Evolutionary conservation across 768 basidiomycete genomes (phyloP), one percentile per base, ranked within the genome.

Genomic region (Tulasnella sp.): DNA sequence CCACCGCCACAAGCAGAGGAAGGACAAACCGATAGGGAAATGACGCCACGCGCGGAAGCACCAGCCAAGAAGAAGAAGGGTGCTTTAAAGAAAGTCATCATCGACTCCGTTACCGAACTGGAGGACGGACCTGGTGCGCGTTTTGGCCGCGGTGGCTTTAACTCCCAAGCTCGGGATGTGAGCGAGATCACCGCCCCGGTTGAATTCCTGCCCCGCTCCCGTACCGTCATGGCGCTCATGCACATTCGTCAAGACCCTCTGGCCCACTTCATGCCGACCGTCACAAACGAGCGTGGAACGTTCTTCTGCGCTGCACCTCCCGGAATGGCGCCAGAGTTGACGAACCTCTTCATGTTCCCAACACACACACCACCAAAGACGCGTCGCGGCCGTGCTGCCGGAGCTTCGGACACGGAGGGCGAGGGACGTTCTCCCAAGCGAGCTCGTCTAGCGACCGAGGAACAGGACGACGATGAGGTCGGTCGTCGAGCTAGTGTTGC

Each of bases 51-150:
- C 4, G 85, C 85, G 17, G 73, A 81, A 35, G 83, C 82, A n/a
- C 81, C 81, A 65, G 76, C 80, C 14, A 79, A 77, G n/a, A 81
- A 77, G 82, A 85, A 81, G 86, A 88, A 79, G 75, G 78, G 79
- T 40, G 88, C 86, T 75, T 89, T 90, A 77, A 92, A 89, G 84
- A 95, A 90, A 80, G 90, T 92, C 75, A 92, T 95, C 62, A 90
- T 96, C 71, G 95, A 98, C 79, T 85, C 87, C n/a, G 86, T 93
- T 59, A 95, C 91, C 7, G 95, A 98, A 79, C 85, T 95, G 59
- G 84, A 85, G 52, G 87, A 88, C 72, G 87, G 88, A 2, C 86
- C 85, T 32, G 85, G 86, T 32, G 82, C 82, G 6, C 82, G 83
- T 74, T 79, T 83, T 67, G 85, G 87, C 47, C 86, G 89, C 62